Evolutionary conservation across 1,284 basidiomycete genomes (phyloP).

Genomic region (Cryptococcus wingfieldii): DNA sequence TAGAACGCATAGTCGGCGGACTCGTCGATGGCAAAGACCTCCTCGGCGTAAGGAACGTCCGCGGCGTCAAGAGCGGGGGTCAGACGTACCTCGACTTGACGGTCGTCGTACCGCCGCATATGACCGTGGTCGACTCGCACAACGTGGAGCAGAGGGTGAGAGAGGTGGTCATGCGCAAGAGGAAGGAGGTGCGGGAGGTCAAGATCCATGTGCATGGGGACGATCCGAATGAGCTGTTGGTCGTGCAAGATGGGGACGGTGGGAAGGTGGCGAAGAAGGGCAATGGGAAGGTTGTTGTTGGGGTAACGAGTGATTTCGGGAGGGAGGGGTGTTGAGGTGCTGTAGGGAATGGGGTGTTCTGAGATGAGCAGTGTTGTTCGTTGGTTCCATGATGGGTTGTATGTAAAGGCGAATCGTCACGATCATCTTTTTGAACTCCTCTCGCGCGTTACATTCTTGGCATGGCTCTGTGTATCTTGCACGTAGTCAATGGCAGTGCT

Average conservation of each 20-base stretch:
- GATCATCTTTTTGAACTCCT: too few species aligned
- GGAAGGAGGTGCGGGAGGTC: slow-evolving; percentile 74
- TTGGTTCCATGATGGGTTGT: too few species aligned
- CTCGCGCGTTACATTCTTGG: too few species aligned
- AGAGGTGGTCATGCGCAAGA: slow-evolving; percentile 58
- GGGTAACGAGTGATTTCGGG: slow-evolving; percentile 33
- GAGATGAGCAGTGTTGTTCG: too few species aligned
- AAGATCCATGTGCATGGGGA: slow-evolving; percentile 60
- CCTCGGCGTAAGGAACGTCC: slow-evolving; percentile 62
- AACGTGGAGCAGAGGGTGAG: slow-evolving; percentile 62
- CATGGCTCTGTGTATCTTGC: too few species aligned
- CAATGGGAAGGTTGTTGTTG: slow-evolving; percentile 16
- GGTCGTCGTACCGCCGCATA: slow-evolving; percentile 61
- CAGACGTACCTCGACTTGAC: slow-evolving; percentile 50
- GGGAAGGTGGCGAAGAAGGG: slow-evolving; percentile 8
- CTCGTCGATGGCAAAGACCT: slow-evolving; percentile 53
- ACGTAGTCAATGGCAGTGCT: too few species aligned
- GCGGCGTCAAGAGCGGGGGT: slow-evolving; percentile 69
- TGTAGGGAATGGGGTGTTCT: too few species aligned
- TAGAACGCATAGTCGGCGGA: slow-evolving; percentile 57
- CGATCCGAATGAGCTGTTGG: slow-evolving; percentile 13
- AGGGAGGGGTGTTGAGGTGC: slow-evolving; percentile 26
- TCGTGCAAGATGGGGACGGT: not conserved
- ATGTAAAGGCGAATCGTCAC: too few species aligned
- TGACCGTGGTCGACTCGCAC: slow-evolving; percentile 60